Evolutionary conservation across 2,329 filamentous ascomycete genomes (phyloP).

Genomic region (Talaromyces sp.): DNA sequence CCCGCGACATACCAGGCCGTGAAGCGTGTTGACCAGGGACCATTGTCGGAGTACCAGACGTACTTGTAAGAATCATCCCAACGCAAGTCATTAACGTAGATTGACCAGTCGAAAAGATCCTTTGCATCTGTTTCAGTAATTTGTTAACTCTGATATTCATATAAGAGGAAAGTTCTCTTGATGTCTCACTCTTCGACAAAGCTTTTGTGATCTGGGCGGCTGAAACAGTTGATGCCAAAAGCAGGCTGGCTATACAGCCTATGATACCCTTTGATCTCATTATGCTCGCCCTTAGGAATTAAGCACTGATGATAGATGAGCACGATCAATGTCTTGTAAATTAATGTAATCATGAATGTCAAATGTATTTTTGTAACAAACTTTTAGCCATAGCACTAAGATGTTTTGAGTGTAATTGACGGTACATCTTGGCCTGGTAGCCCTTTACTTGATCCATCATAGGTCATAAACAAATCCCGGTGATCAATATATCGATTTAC

Average conservation of each 20-base stretch:
- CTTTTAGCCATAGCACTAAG: neutral
- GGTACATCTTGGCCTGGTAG: neutral
- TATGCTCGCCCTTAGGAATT: neutral
- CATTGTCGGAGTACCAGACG: slow-evolving; percentile 7
- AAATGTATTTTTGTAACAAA: slow-evolving; percentile 3
- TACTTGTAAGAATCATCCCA: slow-evolving; percentile 11
- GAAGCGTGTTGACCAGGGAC: slow-evolving; percentile 3
- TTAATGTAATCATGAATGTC: neutral
- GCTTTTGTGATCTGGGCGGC: slow-evolving; percentile 1
- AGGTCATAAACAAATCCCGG: neutral
- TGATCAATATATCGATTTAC: neutral
- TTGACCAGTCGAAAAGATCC: slow-evolving; percentile 12
- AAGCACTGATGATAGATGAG: neutral
- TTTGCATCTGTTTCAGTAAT: neutral
- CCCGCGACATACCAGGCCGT: slow-evolving; percentile 1
- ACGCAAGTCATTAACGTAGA: slow-evolving; percentile 6
- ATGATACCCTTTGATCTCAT: slow-evolving; percentile 2
- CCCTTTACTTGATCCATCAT: neutral
- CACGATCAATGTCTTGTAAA: neutral
- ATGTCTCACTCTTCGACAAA: slow-evolving; percentile 4
- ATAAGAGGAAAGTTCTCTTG: too few relatives aligned
- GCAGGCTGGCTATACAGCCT: neutral
- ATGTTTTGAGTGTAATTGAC: neutral
- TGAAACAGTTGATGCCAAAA: slow-evolving; percentile 1
- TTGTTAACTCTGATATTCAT: too few relatives aligned